Conservation (phyloP, 2,329 filamentous ascomycete genomes). For the Diplocarpon mali region DNA sequence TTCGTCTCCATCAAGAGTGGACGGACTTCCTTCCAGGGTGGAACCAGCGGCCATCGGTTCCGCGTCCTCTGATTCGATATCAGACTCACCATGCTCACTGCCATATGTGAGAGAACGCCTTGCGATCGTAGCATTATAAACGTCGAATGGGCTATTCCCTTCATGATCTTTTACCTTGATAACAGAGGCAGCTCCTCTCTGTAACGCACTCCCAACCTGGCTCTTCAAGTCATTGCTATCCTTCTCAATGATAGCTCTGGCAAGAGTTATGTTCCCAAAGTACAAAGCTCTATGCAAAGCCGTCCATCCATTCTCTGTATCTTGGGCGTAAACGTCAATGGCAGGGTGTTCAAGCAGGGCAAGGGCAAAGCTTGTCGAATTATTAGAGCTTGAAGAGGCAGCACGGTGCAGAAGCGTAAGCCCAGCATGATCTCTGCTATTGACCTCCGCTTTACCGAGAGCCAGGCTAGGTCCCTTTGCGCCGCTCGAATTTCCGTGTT, state of each 20-base stretch:
- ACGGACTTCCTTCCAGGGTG: not conserved
- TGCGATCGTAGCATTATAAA: constrained; percentile 81
- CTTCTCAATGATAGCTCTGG: constrained; percentile 67
- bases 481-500: constrained; percentile 33
- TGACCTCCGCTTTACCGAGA: constrained; percentile 57
- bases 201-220: constrained; percentile 45
- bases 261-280: constrained; percentile 77
- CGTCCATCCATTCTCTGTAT: constrained; percentile 92
- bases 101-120: constrained; percentile 49
- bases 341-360: constrained; percentile 72
- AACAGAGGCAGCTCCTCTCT: constrained; percentile 54
- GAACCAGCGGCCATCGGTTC: constrained; percentile 10
- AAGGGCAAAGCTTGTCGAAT: constrained; percentile 62
- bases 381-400: constrained; percentile 61
- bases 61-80: constrained; percentile 42
- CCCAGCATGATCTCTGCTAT: constrained; percentile 71
- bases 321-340: constrained; percentile 77
- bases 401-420: constrained; percentile 78
- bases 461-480: constrained; percentile 34
- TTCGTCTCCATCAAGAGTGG: constrained; percentile 58
- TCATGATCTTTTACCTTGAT: constrained; percentile 95
- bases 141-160: constrained; percentile 86
- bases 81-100: constrained; percentile 24
- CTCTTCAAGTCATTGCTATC: constrained; percentile 50
- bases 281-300: constrained; percentile 85